Evolutionary conservation across 2,329 filamentous ascomycete species (phyloP).

Genomic region (Cytospora piceae): DNA sequence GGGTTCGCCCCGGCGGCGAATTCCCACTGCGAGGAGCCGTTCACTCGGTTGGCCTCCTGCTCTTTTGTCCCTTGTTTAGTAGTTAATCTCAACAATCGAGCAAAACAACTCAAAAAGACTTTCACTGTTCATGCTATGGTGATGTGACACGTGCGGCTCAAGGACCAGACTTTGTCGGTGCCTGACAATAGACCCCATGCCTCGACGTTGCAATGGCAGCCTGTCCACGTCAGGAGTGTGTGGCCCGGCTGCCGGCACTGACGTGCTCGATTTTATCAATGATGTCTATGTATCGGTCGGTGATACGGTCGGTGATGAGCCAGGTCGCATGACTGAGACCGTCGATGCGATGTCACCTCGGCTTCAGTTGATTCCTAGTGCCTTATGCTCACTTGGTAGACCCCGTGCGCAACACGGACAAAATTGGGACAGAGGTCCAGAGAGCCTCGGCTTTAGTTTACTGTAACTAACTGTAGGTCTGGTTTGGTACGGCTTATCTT

Average conservation of each 20-base stretch:
- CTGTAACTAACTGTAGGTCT: background rate
- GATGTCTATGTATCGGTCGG: background rate
- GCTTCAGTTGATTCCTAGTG: background rate
- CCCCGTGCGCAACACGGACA: background rate
- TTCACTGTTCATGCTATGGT: background rate
- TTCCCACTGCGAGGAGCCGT: constrained; percentile 41
- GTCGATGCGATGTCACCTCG: constrained; percentile 16
- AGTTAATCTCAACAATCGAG: constrained; percentile 46
- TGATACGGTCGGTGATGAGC: constrained; percentile 3
- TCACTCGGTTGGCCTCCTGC: constrained; percentile 40
- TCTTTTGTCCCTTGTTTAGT: constrained; percentile 47
- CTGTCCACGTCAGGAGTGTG: too few species aligned
- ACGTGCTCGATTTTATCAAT: too few species aligned
- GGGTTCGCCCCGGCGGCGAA: constrained; percentile 36
- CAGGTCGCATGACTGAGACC: constrained; percentile 15
- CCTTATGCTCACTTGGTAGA: background rate
- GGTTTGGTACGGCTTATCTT: background rate
- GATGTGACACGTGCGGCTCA: background rate
- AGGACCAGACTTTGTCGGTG: background rate
- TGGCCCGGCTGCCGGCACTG: background rate
- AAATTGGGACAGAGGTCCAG: background rate
- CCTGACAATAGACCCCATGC: background rate
- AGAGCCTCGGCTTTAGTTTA: background rate
- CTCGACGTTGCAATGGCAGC: background rate
- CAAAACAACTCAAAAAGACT: constrained; percentile 19